Evolutionary conservation across 495 filamentous ascomycete genomes (phyloP), one percentile per base, ranked within the genome.

Genomic region (Aspergillus kassunensis): DNA sequence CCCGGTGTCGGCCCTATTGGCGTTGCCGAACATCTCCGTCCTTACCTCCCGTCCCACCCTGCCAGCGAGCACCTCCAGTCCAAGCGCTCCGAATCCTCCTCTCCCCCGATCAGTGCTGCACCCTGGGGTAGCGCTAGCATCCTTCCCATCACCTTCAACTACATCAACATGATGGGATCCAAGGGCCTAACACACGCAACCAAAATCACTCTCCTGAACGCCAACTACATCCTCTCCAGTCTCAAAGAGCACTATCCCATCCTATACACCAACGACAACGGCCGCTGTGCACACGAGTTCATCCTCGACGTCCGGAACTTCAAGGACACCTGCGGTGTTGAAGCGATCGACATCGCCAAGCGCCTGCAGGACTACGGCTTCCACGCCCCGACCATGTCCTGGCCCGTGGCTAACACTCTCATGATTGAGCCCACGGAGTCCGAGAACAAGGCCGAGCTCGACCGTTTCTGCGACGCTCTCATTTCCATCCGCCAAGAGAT

Each of bases 381-480:
- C 81, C 93, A 98, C 67, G 90, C 95, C 3, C 93, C 93, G 3
- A 98, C 93, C 39, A 97, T 98, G 93, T 90, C 85, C 63, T 98
- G 91, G 91, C 93, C 93, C 6, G 92, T 98, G 2, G 78, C 90
- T 39, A 93, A 93, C 68, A 98, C 93, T 1, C 82, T 98, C 16
- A 98, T 98, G 93, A 95, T 98, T 58, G 93, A 98, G 76, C 93
- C 93, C 27, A 98, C 93, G 0, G 93, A 98, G 73, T 90, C 85
- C 15, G 93, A 98, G 73, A 89, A 82, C 68, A 88, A 95, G 66
- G 88, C 87, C 54, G 93, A 98, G 73, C 80, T 98, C 1, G 95
- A 97, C 69, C 85, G 93, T 6, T 98, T 97, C 77, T 90, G 90
- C 55, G 86, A 97, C 53, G 90, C 95, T 2, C 76, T 98, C 21